Percentiles rank a stretch among this genome's conserved stretches.
Evolutionary conservation across 257 asterid species (phyloP).

Genomic region (Cruciata laevipes): DNA sequence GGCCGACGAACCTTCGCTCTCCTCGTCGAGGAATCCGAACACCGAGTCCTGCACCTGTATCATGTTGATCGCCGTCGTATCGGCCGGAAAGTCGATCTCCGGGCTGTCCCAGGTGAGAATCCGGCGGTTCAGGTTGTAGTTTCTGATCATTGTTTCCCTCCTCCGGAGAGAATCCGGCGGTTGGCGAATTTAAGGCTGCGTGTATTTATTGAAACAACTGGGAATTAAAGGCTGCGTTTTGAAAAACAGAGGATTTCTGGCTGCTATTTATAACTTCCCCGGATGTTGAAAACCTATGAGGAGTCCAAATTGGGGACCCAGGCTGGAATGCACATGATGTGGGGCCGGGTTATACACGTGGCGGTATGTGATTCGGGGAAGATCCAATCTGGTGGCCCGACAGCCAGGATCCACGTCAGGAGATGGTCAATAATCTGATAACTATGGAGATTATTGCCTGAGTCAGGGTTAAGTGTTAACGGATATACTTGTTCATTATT

Average conservation of each 20-base stretch:
- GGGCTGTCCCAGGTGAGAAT: background rate
- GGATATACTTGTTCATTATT: background rate
- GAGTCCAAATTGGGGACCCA: background rate
- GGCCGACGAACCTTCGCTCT: background rate
- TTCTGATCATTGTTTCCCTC: background rate
- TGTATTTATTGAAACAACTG: no score
- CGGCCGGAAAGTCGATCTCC: background rate
- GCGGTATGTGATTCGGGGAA: background rate
- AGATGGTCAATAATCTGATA: background rate
- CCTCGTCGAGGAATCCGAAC: constrained; percentile 1
- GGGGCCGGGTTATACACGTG: background rate
- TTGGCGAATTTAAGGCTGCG: background rate
- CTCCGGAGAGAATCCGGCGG: background rate
- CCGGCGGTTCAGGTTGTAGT: background rate
- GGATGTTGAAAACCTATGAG: background rate
- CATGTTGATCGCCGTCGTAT: background rate
- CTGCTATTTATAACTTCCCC: background rate
- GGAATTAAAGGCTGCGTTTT: background rate
- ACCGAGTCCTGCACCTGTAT: background rate
- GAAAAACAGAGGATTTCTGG: background rate
- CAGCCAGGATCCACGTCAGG: background rate
- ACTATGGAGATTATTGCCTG: background rate
- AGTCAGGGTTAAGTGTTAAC: background rate
- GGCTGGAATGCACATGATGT: background rate
- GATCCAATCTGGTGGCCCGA: background rate